Percentiles rank a stretch among this genome's conserved stretches.
Conservation (phyloP, 2,329 filamentous ascomycete genomes). For the Sarocladiaceae sp. region DNA sequence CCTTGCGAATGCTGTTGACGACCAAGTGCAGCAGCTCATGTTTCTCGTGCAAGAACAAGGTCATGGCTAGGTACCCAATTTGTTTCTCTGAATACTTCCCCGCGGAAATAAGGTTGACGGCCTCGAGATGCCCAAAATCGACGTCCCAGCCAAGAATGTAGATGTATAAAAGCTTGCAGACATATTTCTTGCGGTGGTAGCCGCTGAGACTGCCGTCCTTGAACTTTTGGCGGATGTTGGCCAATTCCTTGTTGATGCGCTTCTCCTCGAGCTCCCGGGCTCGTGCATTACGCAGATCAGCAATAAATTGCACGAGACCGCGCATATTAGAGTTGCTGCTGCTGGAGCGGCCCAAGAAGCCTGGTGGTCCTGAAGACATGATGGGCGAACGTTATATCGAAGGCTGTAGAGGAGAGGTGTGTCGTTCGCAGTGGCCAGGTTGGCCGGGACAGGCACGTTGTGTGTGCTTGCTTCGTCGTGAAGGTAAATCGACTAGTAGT, state of each 20-base stretch:
- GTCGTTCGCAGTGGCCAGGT: not conserved
- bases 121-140: constrained; percentile 97
- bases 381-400: constrained; percentile 15
- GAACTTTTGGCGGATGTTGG: constrained; percentile 98
- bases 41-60: constrained; percentile 92
- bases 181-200: constrained; percentile 99
- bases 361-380: constrained; percentile 51
- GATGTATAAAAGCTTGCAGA: constrained; percentile 99
- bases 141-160: constrained; percentile 99
- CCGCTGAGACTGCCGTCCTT: constrained; percentile 91
- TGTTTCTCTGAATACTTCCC: constrained; percentile 99
- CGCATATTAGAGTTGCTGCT: constrained; percentile 66
- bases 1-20: constrained; percentile 97
- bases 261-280: constrained; percentile 97
- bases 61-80: constrained; percentile 97
- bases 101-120: constrained; percentile 94
- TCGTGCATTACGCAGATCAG: constrained; percentile 89
- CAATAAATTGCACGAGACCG: constrained; percentile 96
- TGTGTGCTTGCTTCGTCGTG: not conserved
- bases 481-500: not conserved
- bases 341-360: constrained; percentile 63
- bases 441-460: not conserved
- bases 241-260: constrained; percentile 98
- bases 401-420: not conserved
- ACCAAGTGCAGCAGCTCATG: constrained; percentile 95